A percentile compares a stretch with the other conserved stretches of the same genome.
These are phyloP conservation scores for Endotrypanum monterogeii DNA, from an alignment of 208 protist genomes.

Conservation along the genomic window DNA sequence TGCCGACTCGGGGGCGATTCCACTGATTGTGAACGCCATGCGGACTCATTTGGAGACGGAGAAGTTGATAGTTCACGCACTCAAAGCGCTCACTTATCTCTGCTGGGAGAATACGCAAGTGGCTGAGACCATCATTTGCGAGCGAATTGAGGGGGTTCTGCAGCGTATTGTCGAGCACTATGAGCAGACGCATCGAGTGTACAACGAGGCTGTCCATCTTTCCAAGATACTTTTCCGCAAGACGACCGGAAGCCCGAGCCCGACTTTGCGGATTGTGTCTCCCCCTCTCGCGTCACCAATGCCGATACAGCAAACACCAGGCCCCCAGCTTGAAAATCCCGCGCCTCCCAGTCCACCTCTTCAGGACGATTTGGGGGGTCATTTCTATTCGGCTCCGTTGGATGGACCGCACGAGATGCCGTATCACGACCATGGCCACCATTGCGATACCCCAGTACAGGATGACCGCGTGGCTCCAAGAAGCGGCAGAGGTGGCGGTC, in stretches of 20 bases:
- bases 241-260: constrained; percentile 69
- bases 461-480: constrained; percentile 17
- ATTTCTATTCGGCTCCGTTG: constrained; percentile 32
- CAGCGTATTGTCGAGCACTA: constrained; percentile 75
- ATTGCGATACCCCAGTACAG: background rate
- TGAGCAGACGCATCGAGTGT: constrained; percentile 67
- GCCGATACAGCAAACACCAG: constrained; percentile 69
- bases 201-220: constrained; percentile 88
- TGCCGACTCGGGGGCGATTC: constrained; percentile 80
- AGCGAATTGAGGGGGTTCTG: constrained; percentile 77
- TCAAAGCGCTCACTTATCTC: constrained; percentile 92
- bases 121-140: constrained; percentile 83
- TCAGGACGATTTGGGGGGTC: constrained; percentile 34
- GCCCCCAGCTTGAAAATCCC: constrained; percentile 29
- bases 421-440: constrained; percentile 5
- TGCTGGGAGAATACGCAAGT: constrained; percentile 92
- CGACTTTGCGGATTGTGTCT: constrained; percentile 56
- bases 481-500: constrained; percentile 7
- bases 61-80: constrained; percentile 90
- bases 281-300: constrained; percentile 79
- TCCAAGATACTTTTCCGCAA: constrained; percentile 91
- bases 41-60: constrained; percentile 76
- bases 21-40: constrained; percentile 89
- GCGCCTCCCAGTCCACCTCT: constrained; percentile 56
- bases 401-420: constrained; percentile 16